A percentile compares a stretch with the other conserved stretches of the same genome.
phyloP scores from a whole-genome alignment of 148 eudicot species.

The Camellia japonica region DNA sequence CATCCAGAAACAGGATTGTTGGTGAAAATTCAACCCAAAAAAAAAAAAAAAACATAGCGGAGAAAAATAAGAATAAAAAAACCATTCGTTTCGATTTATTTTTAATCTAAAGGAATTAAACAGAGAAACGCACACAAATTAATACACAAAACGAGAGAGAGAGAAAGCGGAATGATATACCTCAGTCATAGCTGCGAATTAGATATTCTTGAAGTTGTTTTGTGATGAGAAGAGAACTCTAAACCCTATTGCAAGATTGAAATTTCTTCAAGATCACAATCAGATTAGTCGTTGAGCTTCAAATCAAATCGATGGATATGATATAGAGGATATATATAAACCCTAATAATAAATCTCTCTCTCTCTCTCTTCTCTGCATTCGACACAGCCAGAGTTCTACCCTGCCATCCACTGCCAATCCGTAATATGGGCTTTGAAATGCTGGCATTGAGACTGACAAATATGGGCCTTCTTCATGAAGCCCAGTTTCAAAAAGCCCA shows the following conservation, averaged over 20 bases:
- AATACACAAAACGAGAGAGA: not conserved
- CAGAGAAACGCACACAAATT: not conserved
- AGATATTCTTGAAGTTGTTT: not conserved
- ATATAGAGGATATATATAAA: not conserved
- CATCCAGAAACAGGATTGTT: not conserved
- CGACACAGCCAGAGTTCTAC: not conserved
- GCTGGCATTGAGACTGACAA: not conserved
- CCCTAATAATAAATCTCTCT: not conserved
- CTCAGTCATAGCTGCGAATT: slow-evolving; percentile 23
- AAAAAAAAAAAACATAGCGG: not conserved
- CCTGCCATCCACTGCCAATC: not conserved
- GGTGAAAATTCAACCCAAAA: not conserved
- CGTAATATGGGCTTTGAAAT: not conserved
- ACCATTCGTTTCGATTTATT: not conserved
- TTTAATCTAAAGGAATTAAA: not conserved
- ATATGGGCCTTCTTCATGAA: not conserved
- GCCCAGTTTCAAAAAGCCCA: not conserved
- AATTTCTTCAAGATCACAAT: no score
- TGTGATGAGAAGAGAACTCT: not conserved
- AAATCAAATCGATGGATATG: not conserved
- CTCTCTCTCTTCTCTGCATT: not conserved
- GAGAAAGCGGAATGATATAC: slow-evolving; percentile 4
- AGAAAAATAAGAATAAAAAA: not conserved
- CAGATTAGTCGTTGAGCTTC: not conserved
- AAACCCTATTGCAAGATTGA: not conserved